Conservation (phyloP, 805 yeast species). For the Ogataea nonfermentans region DNA sequence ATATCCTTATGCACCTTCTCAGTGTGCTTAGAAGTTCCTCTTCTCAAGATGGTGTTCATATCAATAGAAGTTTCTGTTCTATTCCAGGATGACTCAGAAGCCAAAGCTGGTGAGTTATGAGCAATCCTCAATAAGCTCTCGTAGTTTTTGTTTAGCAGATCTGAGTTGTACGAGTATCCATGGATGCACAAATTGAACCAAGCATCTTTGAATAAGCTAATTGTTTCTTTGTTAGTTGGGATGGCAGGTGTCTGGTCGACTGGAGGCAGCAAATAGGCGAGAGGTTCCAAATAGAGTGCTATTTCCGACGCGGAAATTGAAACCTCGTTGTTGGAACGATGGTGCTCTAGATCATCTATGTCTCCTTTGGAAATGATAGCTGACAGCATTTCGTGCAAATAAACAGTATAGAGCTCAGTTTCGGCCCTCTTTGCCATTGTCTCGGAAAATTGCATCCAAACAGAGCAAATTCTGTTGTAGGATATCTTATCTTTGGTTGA, state of each 20-base stretch:
- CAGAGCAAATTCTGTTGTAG: slow-evolving; percentile 42
- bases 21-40: slow-evolving; percentile 84
- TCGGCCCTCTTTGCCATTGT: slow-evolving; percentile 32
- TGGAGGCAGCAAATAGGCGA: slow-evolving; percentile 71
- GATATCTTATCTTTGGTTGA: slow-evolving; percentile 43
- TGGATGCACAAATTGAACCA: slow-evolving; percentile 95
- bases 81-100: slow-evolving; percentile 74
- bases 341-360: slow-evolving; percentile 67
- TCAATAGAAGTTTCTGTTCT: slow-evolving; percentile 91
- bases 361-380: slow-evolving; percentile 78
- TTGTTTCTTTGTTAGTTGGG: slow-evolving; percentile 46
- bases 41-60: slow-evolving; percentile 81
- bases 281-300: slow-evolving; percentile 61
- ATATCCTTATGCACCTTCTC: slow-evolving; percentile 71
- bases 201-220: slow-evolving; percentile 72
- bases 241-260: slow-evolving; percentile 44
- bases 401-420: slow-evolving; percentile 51
- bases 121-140: slow-evolving; percentile 68
- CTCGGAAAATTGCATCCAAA: slow-evolving; percentile 47
- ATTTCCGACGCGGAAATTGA: slow-evolving; percentile 69
- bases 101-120: slow-evolving; percentile 81
- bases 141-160: slow-evolving; percentile 46
- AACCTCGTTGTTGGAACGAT: slow-evolving; percentile 72
- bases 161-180: slow-evolving; percentile 70
- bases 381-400: slow-evolving; percentile 63